Percentiles rank a stretch among this genome's conserved stretches.
Conservation (phyloP, 306 rosid genomes). For the Lathyrus sativus region DNA sequence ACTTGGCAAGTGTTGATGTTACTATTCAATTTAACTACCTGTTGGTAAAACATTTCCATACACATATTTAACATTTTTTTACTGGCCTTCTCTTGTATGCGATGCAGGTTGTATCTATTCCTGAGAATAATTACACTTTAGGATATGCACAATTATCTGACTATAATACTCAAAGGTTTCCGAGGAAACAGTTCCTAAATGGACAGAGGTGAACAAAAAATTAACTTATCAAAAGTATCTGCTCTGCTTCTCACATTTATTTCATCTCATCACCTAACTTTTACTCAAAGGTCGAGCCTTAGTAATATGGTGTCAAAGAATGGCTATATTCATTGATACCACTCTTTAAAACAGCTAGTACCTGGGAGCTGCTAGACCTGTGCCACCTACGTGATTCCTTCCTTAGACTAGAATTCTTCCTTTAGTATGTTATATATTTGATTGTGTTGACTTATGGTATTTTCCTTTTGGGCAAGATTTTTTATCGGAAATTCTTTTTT, state of each 20-base stretch:
- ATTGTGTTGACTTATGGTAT: not conserved
- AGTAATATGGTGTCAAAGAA: conserved; percentile 8
- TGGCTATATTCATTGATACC: not conserved
- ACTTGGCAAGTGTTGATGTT: conserved; percentile 66
- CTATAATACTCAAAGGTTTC: conserved; percentile 74
- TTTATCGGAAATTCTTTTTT: not conserved
- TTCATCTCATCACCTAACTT: conserved; percentile 8
- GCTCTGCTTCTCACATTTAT: conserved; percentile 11
- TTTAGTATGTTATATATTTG: conserved; percentile 5
- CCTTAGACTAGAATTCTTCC: not conserved
- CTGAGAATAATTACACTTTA: conserved; percentile 61
- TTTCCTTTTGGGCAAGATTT: not conserved
- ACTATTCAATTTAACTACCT: conserved; percentile 28
- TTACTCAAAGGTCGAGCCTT: conserved; percentile 8
- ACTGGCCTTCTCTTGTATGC: conserved; percentile 19
- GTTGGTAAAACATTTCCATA: conserved; percentile 18
- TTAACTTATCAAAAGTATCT: conserved; percentile 13
- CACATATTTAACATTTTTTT: conserved; percentile 2
- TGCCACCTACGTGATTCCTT: not conserved
- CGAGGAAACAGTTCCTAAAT: conserved; percentile 54
- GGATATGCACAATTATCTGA: conserved; percentile 80
- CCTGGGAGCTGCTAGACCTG: not conserved
- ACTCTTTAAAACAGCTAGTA: not conserved
- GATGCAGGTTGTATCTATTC: conserved; percentile 80
- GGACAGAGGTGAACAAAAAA: conserved; percentile 75